A percentile compares a stretch with the other conserved stretches of the same genome.
Conservation (phyloP, 2,329 filamentous ascomycete species). For the Calonectria henricotiae region DNA sequence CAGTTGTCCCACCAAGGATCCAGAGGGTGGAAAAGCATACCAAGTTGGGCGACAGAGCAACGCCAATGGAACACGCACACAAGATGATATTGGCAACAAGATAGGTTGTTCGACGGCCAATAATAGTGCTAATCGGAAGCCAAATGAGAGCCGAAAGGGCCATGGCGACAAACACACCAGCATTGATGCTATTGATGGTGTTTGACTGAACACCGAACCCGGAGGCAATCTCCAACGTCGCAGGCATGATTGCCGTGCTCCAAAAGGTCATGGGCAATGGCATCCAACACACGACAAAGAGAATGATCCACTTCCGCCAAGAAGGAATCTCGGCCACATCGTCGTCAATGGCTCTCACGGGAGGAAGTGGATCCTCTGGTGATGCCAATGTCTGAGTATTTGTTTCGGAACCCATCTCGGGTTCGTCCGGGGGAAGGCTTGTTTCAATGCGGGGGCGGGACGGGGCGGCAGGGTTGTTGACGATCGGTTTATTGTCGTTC, state of each 20-base stretch:
- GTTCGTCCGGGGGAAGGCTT: conserved; percentile 1
- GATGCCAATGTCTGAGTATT: conserved; percentile 32
- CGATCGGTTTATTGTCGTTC: neutral
- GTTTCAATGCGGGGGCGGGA: conserved; percentile 21
- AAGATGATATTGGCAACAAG: conserved; percentile 49
- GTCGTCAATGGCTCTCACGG: conserved; percentile 44
- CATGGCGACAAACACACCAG: conserved; percentile 49
- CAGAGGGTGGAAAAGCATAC: conserved; percentile 46
- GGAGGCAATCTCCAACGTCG: conserved; percentile 44
- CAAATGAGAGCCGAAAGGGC: conserved; percentile 50
- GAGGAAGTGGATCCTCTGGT: conserved; percentile 22
- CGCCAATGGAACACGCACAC: conserved; percentile 48
- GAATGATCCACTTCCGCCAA: conserved; percentile 52
- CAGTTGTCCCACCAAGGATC: conserved; percentile 50
- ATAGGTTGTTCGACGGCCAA: conserved; percentile 47
- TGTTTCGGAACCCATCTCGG: conserved; percentile 37
- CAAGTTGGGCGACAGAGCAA: conserved; percentile 45
- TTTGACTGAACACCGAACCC: conserved; percentile 36
- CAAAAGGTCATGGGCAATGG: conserved; percentile 53
- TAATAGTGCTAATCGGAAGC: conserved; percentile 49
- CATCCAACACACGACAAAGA: conserved; percentile 54
- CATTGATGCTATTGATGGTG: conserved; percentile 48
- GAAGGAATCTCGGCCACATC: conserved; percentile 43
- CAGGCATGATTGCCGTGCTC: conserved; percentile 52
- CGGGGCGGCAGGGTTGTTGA: neutral